phyloP scores from a whole-genome alignment of 2,329 filamentous ascomycete species.

The Nothophaeocryptopus gaeumannii region DNA sequence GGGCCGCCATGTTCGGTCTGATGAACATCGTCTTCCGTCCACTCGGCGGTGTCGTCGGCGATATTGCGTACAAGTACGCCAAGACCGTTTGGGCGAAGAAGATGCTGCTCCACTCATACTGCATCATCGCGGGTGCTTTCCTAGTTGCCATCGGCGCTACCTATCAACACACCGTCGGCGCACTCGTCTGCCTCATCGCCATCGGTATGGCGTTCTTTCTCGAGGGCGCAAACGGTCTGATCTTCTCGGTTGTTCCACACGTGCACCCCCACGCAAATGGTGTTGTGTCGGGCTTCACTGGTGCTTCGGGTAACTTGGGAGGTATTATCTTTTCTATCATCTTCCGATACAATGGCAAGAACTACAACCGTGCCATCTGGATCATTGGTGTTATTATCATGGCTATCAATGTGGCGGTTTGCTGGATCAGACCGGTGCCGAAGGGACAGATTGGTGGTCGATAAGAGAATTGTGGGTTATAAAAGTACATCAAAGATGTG shows the following conservation, averaged over 20 bases:
- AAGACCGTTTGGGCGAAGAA: conserved; percentile 63
- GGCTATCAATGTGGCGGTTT: conserved; percentile 63
- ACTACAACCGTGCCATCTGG: conserved; percentile 60
- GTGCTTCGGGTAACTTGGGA: conserved; percentile 78
- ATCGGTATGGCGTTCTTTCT: conserved; percentile 77
- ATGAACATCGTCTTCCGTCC: conserved; percentile 68
- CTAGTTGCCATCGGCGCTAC: conserved; percentile 62
- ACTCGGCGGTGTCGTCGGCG: conserved; percentile 60
- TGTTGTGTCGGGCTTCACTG: conserved; percentile 71
- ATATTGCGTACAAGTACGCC: conserved; percentile 54
- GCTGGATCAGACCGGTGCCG: conserved; percentile 60
- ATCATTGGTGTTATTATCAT: conserved; percentile 77
- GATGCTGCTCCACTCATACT: conserved; percentile 56
- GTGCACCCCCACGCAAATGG: conserved; percentile 82
- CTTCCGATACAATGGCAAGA: conserved; percentile 61
- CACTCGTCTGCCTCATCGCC: conserved; percentile 74
- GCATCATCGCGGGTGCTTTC: conserved; percentile 57
- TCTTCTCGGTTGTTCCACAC: conserved; percentile 83
- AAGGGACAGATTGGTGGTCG: conserved; percentile 52
- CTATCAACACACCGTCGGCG: conserved; percentile 59
- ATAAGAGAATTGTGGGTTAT: conserved; percentile 10
- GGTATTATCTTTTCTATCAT: conserved; percentile 81
- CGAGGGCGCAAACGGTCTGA: conserved; percentile 81
- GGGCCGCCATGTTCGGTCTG: conserved; percentile 73
- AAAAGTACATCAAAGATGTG: background rate